phyloP scores from a whole-genome alignment of 225 moss, liverwort and hornwort species.

The Rhytidiadelphus loreus region DNA sequence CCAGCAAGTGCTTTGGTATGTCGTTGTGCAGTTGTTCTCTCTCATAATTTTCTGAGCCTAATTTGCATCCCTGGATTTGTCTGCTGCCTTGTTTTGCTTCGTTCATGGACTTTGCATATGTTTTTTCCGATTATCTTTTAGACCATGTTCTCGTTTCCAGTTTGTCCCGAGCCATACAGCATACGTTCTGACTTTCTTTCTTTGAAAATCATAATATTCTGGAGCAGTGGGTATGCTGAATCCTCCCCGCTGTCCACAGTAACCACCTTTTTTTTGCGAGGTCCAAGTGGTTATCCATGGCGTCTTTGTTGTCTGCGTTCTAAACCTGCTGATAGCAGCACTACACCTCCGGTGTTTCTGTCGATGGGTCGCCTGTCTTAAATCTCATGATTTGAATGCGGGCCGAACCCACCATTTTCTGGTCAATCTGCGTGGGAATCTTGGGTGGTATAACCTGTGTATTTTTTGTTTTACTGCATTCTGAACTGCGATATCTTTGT shows the following conservation, averaged over 20 bases:
- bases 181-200: neutral
- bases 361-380: neutral
- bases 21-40: neutral
- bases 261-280: neutral
- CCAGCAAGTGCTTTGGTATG: conserved; percentile 95
- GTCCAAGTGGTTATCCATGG: neutral
- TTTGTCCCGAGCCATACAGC: neutral
- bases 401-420: neutral
- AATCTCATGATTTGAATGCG: neutral
- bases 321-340: neutral
- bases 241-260: neutral
- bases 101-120: neutral
- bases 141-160: neutral
- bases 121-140: neutral
- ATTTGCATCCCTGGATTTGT: neutral
- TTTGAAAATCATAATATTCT: too few relatives aligned
- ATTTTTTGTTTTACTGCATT: too few relatives aligned
- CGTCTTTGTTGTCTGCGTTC: neutral
- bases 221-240: neutral
- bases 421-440: neutral
- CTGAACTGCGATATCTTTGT: too few relatives aligned
- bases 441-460: neutral
- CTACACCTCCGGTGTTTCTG: neutral
- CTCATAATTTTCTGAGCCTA: neutral
- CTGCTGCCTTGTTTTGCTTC: neutral